Evolutionary conservation across 1,284 basidiomycete genomes (phyloP).

Genomic region (Mycosarcoma mackinlayi): DNA sequence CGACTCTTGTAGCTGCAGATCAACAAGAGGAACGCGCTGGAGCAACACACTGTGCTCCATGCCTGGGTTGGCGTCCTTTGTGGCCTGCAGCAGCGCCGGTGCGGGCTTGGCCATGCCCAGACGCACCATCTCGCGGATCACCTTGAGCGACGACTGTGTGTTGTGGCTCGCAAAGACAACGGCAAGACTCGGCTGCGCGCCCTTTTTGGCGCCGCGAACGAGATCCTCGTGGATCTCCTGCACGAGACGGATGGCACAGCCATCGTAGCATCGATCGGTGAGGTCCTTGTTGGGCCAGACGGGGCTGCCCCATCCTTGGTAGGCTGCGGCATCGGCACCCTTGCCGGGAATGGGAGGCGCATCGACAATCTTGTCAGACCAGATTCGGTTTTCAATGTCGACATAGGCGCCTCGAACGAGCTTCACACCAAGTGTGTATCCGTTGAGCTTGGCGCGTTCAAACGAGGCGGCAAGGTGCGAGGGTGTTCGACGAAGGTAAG

Average conservation of each 20-base stretch:
- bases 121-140: slow-evolving; percentile 75
- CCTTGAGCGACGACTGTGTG: slow-evolving; percentile 75
- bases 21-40: slow-evolving; percentile 32
- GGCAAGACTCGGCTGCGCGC: slow-evolving; percentile 72
- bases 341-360: slow-evolving; percentile 55
- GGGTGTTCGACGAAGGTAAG: slow-evolving; percentile 73
- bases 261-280: slow-evolving; percentile 84
- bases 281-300: slow-evolving; percentile 73
- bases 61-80: slow-evolving; percentile 18
- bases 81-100: slow-evolving; percentile 32
- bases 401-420: slow-evolving; percentile 96
- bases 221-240: slow-evolving; percentile 71
- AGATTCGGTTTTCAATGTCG: slow-evolving; percentile 75
- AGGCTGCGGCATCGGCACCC: slow-evolving; percentile 25
- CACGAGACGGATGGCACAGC: slow-evolving; percentile 76
- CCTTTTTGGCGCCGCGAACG: slow-evolving; percentile 25
- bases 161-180: slow-evolving; percentile 91
- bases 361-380: slow-evolving; percentile 60
- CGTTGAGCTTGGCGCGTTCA: slow-evolving; percentile 76
- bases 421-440: slow-evolving; percentile 88
- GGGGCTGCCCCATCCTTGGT: slow-evolving; percentile 66
- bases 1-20: slow-evolving; percentile 70
- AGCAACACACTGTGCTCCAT: slow-evolving; percentile 7
- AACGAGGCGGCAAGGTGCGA: slow-evolving; percentile 77
- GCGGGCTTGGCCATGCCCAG: slow-evolving; percentile 73